phyloP scores from a whole-genome alignment of 306 rosid genomes.

The Dryas alaskensis region DNA sequence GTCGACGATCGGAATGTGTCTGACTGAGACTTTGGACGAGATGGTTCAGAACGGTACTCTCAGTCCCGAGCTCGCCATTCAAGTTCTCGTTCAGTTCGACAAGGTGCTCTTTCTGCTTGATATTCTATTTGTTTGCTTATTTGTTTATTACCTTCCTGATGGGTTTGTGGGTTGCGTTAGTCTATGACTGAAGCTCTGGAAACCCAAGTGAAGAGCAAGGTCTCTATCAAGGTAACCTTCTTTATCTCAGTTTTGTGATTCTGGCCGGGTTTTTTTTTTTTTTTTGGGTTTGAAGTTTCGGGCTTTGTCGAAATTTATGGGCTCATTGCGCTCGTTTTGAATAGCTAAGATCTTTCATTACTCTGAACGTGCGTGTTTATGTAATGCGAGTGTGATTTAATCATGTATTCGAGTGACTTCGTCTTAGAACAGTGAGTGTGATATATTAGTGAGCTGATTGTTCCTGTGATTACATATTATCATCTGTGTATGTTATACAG shows the following conservation, averaged over 20 bases:
- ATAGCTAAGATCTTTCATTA: not conserved
- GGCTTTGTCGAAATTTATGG: not conserved
- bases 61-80: constrained; percentile 89
- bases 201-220: constrained; percentile 82
- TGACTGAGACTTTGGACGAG: constrained; percentile 87
- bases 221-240: constrained; percentile 62
- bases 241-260: not conserved
- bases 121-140: constrained; percentile 9
- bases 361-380: not conserved
- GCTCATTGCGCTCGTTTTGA: not conserved
- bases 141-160: constrained; percentile 4
- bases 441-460: not conserved
- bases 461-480: not conserved
- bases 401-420: not conserved
- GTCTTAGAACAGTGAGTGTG: not conserved
- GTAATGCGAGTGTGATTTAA: not conserved
- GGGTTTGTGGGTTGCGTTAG: constrained; percentile 29
- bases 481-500: not conserved
- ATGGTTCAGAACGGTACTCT: constrained; percentile 88
- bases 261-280: not conserved
- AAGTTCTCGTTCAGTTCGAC: constrained; percentile 94
- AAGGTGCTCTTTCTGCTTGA: constrained; percentile 44
- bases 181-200: constrained; percentile 95
- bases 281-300: not conserved
- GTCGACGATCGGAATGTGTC: constrained; percentile 87